Evolutionary conservation across 768 basidiomycete species (phyloP).

Genomic region (Crassisporium funariophilum): DNA sequence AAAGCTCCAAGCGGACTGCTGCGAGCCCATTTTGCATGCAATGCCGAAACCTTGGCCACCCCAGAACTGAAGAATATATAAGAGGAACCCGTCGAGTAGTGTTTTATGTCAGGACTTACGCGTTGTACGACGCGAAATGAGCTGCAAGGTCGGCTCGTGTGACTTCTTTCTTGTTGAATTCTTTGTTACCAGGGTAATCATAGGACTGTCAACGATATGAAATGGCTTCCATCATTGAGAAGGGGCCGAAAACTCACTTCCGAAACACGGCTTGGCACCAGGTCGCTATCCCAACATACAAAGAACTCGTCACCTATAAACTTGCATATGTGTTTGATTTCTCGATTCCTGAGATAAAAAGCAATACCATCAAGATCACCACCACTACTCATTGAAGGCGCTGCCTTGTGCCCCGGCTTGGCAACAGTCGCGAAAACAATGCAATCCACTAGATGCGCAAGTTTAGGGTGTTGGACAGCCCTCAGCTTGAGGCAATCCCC

Average conservation of each 20-base stretch:
- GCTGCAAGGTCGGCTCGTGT: conserved; percentile 59
- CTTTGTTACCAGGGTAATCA: conserved; percentile 66
- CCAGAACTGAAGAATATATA: conserved; percentile 42
- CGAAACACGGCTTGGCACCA: conserved; percentile 55
- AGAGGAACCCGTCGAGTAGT: background rate
- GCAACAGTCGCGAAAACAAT: conserved; percentile 66
- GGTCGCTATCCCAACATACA: conserved; percentile 69
- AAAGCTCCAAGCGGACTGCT: conserved; percentile 57
- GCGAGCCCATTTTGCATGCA: conserved; percentile 64
- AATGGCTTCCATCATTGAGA: background rate
- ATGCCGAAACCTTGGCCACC: conserved; percentile 54
- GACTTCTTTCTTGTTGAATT: conserved; percentile 47
- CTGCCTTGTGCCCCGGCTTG: conserved; percentile 56
- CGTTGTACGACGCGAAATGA: conserved; percentile 69
- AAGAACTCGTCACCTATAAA: conserved; percentile 62
- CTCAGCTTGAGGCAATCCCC: conserved; percentile 68
- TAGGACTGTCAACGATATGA: conserved; percentile 52
- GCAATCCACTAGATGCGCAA: conserved; percentile 65
- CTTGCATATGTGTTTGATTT: background rate
- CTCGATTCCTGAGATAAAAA: background rate
- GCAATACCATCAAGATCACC: conserved; percentile 59
- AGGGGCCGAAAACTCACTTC: conserved; percentile 40
- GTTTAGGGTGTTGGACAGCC: conserved; percentile 50
- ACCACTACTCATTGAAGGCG: conserved; percentile 72
- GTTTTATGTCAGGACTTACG: conserved; percentile 35